Evolutionary conservation across 2,329 filamentous ascomycete genomes (phyloP).

Genomic region (Phyllosticta citriasiana): DNA sequence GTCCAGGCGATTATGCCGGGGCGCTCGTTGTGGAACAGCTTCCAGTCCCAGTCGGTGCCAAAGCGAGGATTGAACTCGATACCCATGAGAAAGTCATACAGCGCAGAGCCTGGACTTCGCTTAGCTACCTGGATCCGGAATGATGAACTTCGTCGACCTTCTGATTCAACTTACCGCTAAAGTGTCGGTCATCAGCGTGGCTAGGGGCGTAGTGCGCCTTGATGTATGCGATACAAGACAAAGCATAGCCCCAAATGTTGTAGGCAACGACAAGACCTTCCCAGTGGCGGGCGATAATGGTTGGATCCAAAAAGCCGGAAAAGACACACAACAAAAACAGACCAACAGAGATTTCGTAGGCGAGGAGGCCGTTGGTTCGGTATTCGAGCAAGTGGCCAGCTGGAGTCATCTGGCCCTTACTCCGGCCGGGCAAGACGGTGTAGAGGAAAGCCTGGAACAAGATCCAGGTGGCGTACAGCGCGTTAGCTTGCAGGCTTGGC

Average conservation of each 20-base stretch:
- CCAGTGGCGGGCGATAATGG: conserved; percentile 7
- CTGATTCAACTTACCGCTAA: conserved; percentile 6
- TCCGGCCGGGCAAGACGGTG: conserved; percentile 7
- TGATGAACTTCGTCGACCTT: background rate
- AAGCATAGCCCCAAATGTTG: conserved; percentile 6
- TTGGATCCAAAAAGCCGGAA: conserved; percentile 3
- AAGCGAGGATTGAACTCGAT: conserved; percentile 39
- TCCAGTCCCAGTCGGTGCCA: conserved; percentile 25
- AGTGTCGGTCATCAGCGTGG: conserved; percentile 8
- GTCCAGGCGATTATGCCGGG: conserved; percentile 41
- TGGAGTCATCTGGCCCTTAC: conserved; percentile 7
- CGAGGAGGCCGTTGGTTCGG: conserved; percentile 7
- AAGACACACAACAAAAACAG: background rate
- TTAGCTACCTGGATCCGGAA: background rate
- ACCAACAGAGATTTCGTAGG: conserved; percentile 2
- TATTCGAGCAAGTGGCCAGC: conserved; percentile 9
- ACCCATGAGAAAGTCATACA: conserved; percentile 54
- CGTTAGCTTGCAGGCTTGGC: background rate
- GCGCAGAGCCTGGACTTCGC: background rate
- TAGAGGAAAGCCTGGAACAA: conserved; percentile 10
- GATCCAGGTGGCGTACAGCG: conserved; percentile 4
- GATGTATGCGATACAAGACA: conserved; percentile 4
- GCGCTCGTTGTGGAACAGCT: conserved; percentile 28
- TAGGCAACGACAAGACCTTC: conserved; percentile 7
- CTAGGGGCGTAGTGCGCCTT: conserved; percentile 9